Evolutionary conservation across 352 stramenopile genomes (phyloP), one percentile per base, ranked within the genome.

Genomic region (Phytophthora crassamura): DNA sequence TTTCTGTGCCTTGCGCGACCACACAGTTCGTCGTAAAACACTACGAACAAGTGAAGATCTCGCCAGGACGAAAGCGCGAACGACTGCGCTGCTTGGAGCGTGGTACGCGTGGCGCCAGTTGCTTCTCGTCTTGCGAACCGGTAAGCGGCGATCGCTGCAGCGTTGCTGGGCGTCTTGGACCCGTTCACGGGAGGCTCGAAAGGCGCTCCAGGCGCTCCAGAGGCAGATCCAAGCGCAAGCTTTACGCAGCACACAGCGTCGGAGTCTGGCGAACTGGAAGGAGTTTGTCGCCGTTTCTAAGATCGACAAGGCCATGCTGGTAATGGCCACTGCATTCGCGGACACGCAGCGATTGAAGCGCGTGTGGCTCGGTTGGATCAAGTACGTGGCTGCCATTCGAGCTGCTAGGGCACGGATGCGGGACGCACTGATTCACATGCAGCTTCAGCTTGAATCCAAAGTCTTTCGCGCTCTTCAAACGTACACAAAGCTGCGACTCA

Each of bases 81-180:
- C 20, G 11, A 43, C 43, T 34, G 28, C 15, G 16, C 12, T 66
- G 11, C 8, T 85, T 12, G 54, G 47, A 11, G 18, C 57, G 4
- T 86, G 77, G 77, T 70, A 64, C 30, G 35, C 42, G 2, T 86
- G 77, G 77, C 72, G 73, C 11, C 77, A 82, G 25, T 20, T 78
- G n/a, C 62, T 80, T 43, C 38, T 79, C 20, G 60, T 82, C 7
- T 39, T 41, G 2, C 67, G 69, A 33, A 47, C 49, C 2, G 59
- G 67, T 7, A 74, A 52, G 8, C 53, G 46, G 2, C 60, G 60
- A 28, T 35, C 58, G 12, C 11, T 84, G 11, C 53, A 59, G 10
- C 72, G 66, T 9, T 72, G 43, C 15, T 84, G 63, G 57, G 12
- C 20, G 0, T 11, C 15, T 7, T 84, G 76, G 74, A 18, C 32